Evolutionary conservation across 1,139 yeast species (phyloP).

Genomic region (Suhomyces kunorum): DNA sequence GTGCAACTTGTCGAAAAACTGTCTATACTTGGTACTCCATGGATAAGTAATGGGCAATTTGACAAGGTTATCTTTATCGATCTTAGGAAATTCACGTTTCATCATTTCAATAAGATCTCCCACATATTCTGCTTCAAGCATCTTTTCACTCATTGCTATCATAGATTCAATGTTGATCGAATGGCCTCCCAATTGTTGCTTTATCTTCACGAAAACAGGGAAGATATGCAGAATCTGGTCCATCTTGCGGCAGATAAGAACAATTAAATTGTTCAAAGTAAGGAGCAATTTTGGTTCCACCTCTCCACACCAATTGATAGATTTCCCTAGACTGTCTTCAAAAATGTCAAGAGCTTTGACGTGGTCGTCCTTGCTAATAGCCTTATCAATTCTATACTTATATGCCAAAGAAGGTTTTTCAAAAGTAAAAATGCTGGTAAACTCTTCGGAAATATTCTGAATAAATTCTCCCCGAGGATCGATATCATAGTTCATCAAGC

Average conservation of each 20-base stretch:
- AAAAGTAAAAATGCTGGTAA: slow-evolving; percentile 14
- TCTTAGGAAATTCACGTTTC: slow-evolving; percentile 57
- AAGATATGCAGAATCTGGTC: slow-evolving; percentile 30
- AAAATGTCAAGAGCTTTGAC: slow-evolving; percentile 32
- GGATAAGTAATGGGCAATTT: slow-evolving; percentile 32
- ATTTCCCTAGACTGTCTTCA: slow-evolving; percentile 31
- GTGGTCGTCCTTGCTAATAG: slow-evolving; percentile 25
- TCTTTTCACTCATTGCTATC: slow-evolving; percentile 45
- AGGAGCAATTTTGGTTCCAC: slow-evolving; percentile 32
- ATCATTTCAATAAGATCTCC: slow-evolving; percentile 63
- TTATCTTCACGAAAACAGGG: slow-evolving; percentile 37
- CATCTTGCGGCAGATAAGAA: slow-evolving; percentile 22
- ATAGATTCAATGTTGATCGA: slow-evolving; percentile 41
- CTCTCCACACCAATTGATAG: slow-evolving; percentile 34
- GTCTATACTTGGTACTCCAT: slow-evolving; percentile 30
- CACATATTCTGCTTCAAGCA: slow-evolving; percentile 50
- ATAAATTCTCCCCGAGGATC: slow-evolving; percentile 26
- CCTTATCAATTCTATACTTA: slow-evolving; percentile 34
- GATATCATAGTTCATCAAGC: slow-evolving; percentile 19
- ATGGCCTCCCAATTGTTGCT: slow-evolving; percentile 38
- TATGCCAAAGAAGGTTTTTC: slow-evolving; percentile 29
- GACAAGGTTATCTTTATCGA: slow-evolving; percentile 37
- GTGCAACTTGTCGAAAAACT: slow-evolving; percentile 44
- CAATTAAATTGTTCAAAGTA: slow-evolving; percentile 38
- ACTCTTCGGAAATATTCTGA: slow-evolving; percentile 18